phyloP scores from a whole-genome alignment of 2,329 filamentous ascomycete species.

The Penicillium psychrosexuale region DNA sequence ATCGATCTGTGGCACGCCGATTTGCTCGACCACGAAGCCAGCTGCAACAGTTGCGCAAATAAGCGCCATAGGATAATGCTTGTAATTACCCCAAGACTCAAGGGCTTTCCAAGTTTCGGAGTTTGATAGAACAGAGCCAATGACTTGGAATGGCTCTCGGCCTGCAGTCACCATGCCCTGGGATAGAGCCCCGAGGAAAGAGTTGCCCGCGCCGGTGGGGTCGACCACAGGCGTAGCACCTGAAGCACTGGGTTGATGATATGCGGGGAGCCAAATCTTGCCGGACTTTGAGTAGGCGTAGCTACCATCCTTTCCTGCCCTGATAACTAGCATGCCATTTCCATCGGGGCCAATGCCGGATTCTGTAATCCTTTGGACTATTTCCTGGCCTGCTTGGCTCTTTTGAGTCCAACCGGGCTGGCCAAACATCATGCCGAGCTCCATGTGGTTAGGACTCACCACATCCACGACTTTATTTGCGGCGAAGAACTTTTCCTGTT shows the following conservation, averaged over 20 bases:
- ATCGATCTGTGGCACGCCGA: constrained; percentile 66
- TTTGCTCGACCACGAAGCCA: constrained; percentile 91
- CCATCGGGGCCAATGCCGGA: constrained; percentile 38
- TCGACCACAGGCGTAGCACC: constrained; percentile 63
- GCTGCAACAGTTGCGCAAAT: constrained; percentile 78
- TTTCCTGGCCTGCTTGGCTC: constrained; percentile 26
- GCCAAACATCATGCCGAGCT: constrained; percentile 83
- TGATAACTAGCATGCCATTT: constrained; percentile 47
- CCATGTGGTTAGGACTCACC: constrained; percentile 77
- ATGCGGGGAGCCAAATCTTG: constrained; percentile 72
- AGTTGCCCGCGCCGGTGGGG: constrained; percentile 90
- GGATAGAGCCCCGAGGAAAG: constrained; percentile 67
- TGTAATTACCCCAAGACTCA: constrained; percentile 48
- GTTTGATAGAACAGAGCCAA: constrained; percentile 42
- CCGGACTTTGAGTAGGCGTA: constrained; percentile 46
- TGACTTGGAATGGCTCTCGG: constrained; percentile 29
- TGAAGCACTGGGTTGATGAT: constrained; percentile 51
- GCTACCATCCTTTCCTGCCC: constrained; percentile 61
- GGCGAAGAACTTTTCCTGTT: constrained; percentile 52
- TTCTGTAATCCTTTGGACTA: constrained; percentile 37
- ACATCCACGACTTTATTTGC: constrained; percentile 57
- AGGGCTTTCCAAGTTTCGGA: constrained; percentile 51
- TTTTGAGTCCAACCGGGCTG: constrained; percentile 37
- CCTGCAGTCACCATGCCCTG: constrained; percentile 52
- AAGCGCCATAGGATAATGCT: constrained; percentile 61